Conservation (phyloP, 805 yeast species). For the Candida nemodendra region DNA sequence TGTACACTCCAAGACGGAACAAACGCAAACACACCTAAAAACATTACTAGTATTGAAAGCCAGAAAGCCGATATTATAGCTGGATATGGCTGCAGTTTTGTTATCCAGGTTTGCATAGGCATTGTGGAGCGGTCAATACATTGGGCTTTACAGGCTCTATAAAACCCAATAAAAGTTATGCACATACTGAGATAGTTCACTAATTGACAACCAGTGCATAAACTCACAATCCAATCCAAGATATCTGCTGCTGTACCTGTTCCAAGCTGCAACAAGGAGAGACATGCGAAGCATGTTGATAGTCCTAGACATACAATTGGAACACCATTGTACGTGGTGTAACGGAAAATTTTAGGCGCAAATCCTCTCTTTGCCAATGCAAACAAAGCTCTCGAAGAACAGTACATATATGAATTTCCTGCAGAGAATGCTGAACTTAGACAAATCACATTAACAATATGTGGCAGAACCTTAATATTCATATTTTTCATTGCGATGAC, state of each 20-base stretch:
- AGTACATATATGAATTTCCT: constrained; percentile 72
- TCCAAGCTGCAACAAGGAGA: constrained; percentile 58
- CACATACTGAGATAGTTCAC: constrained; percentile 45
- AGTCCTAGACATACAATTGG: constrained; percentile 57
- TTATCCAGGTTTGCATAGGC: constrained; percentile 40
- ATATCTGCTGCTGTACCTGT: constrained; percentile 24
- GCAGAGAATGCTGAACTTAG: constrained; percentile 72
- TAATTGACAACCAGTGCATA: constrained; percentile 46
- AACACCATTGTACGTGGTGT: constrained; percentile 64
- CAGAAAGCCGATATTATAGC: constrained; percentile 22
- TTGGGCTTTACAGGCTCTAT: constrained; percentile 39
- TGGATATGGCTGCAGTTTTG: constrained; percentile 33
- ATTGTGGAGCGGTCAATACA: constrained; percentile 37
- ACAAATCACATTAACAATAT: constrained; percentile 70
- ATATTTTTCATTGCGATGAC: constrained; percentile 71
- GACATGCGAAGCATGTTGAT: constrained; percentile 53
- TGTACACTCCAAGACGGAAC: constrained; percentile 34
- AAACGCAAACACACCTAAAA: constrained; percentile 34
- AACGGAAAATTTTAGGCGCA: constrained; percentile 65
- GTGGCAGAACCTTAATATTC: constrained; percentile 61
- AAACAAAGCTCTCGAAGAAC: constrained; percentile 59
- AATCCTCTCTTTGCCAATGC: constrained; percentile 65
- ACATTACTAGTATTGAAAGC: constrained; percentile 30
- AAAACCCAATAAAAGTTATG: constrained; percentile 41
- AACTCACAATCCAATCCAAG: constrained; percentile 42